Conservation (phyloP, 2,329 filamentous ascomycete genomes). For the Arthrobotrys megalospora region DNA sequence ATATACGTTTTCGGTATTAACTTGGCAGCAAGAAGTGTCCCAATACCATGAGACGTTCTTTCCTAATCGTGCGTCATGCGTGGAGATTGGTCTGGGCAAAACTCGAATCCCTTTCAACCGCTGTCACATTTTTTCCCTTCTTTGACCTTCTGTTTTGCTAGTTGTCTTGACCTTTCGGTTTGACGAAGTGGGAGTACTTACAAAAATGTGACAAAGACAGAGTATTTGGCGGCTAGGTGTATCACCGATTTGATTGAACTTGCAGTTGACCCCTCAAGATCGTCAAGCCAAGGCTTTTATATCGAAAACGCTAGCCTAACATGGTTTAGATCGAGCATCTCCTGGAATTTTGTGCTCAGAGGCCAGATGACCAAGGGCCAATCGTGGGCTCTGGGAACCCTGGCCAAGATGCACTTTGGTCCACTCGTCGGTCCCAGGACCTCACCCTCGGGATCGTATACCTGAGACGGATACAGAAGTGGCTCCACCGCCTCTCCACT, state of each 20-base stretch:
- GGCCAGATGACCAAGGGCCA: constrained; percentile 36
- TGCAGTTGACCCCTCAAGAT: constrained; percentile 10
- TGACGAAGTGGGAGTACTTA: neutral
- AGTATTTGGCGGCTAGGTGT: neutral
- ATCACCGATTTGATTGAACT: neutral
- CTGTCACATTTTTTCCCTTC: constrained; percentile 43
- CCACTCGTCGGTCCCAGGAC: constrained; percentile 43
- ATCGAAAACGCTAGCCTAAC: constrained; percentile 12
- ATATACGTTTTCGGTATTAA: constrained; percentile 15
- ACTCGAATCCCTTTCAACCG: constrained; percentile 31
- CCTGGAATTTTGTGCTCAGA: constrained; percentile 8
- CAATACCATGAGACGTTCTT: constrained; percentile 39
- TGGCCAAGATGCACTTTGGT: constrained; percentile 44
- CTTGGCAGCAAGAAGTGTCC: constrained; percentile 22
- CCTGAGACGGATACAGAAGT: constrained; percentile 22
- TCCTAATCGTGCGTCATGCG: constrained; percentile 47
- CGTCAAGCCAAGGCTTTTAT: constrained; percentile 31
- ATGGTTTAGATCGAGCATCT: constrained; percentile 1
- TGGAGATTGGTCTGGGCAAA: constrained; percentile 47
- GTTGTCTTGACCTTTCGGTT: neutral
- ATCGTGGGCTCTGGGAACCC: constrained; percentile 31
- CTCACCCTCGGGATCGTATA: constrained; percentile 40
- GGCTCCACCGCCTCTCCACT: constrained; percentile 30
- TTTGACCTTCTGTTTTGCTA: neutral
- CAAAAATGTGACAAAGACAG: constrained; percentile 13